Conservation (phyloP, 805 yeast species). For the Yarrowia divulgata region DNA sequence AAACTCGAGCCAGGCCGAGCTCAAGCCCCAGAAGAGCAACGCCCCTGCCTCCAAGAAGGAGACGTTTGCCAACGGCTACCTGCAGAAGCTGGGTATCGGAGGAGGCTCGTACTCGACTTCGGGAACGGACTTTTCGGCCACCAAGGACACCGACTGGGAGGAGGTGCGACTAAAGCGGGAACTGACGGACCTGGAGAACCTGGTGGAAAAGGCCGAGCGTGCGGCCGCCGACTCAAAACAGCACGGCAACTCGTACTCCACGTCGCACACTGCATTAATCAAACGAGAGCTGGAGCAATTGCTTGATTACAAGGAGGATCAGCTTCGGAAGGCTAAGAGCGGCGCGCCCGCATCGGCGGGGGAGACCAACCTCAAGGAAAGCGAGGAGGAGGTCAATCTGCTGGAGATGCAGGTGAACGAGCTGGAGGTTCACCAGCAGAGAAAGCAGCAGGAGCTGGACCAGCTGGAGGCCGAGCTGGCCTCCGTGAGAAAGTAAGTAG, state of each 20-base stretch:
- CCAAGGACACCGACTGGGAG: slow-evolving; percentile 81
- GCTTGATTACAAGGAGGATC: slow-evolving; percentile 74
- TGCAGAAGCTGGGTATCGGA: slow-evolving; percentile 63
- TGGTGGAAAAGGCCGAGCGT: slow-evolving; percentile 63
- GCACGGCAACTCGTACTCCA: slow-evolving; percentile 49
- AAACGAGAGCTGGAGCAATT: slow-evolving; percentile 80
- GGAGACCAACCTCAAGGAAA: slow-evolving; percentile 43
- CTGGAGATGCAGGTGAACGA: slow-evolving; percentile 79
- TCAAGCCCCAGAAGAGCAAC: slow-evolving; percentile 41
- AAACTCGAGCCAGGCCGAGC: slow-evolving; percentile 59
- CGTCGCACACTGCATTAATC: slow-evolving; percentile 52
- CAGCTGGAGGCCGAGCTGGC: slow-evolving; percentile 49
- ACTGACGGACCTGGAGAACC: slow-evolving; percentile 73
- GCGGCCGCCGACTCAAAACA: slow-evolving; percentile 54
- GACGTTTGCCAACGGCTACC: slow-evolving; percentile 57
- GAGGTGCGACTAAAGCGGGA: slow-evolving; percentile 83
- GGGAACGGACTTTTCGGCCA: slow-evolving; percentile 76
- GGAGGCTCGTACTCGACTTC: slow-evolving; percentile 49
- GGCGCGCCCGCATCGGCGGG: slow-evolving; percentile 44
- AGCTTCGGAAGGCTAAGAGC: slow-evolving; percentile 55
- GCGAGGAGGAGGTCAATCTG: slow-evolving; percentile 65
- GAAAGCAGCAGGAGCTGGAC: slow-evolving; percentile 67
- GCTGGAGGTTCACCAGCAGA: slow-evolving; percentile 70
- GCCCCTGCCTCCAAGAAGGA: slow-evolving; percentile 44
- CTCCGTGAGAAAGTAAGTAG: slow-evolving; percentile 23